Evolutionary conservation across 176 grass and related monocot genomes (phyloP).

Genomic region (Oropetium thomaeum): DNA sequence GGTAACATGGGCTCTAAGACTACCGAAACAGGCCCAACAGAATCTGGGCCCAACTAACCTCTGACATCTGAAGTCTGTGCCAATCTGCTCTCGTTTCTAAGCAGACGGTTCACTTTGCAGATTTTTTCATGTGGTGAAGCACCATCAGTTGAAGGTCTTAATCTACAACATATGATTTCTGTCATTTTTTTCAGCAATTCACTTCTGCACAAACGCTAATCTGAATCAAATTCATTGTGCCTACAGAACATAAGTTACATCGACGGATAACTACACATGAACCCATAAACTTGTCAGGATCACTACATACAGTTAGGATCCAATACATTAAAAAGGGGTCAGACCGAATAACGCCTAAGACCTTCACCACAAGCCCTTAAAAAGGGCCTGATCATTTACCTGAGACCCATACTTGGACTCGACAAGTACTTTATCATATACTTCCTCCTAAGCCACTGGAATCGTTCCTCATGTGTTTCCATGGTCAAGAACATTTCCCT

Average conservation of each 20-base stretch:
- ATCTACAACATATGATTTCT: neutral
- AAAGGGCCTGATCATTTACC: neutral
- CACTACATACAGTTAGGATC: slow-evolving; percentile 10
- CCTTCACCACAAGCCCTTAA: neutral
- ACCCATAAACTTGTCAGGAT: slow-evolving; percentile 25
- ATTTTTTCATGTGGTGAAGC: neutral
- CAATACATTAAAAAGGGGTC: neutral
- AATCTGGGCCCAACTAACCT: neutral
- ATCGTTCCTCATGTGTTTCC: slow-evolving; percentile 26
- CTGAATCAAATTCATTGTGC: neutral
- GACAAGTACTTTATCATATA: slow-evolving; percentile 28
- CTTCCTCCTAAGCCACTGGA: slow-evolving; percentile 50
- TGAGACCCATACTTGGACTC: slow-evolving; percentile 6
- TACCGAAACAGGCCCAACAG: neutral
- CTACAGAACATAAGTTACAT: neutral
- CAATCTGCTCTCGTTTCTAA: neutral
- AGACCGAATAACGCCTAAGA: neutral
- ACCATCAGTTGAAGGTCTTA: neutral
- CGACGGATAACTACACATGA: neutral
- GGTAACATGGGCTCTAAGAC: neutral
- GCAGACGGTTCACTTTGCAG: neutral
- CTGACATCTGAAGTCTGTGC: neutral
- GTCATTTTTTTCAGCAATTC: neutral
- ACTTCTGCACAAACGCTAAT: neutral
- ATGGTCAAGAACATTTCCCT: slow-evolving; percentile 50